phyloP scores from a whole-genome alignment of 2,329 filamentous ascomycete genomes.

The Fusarium luffae region DNA sequence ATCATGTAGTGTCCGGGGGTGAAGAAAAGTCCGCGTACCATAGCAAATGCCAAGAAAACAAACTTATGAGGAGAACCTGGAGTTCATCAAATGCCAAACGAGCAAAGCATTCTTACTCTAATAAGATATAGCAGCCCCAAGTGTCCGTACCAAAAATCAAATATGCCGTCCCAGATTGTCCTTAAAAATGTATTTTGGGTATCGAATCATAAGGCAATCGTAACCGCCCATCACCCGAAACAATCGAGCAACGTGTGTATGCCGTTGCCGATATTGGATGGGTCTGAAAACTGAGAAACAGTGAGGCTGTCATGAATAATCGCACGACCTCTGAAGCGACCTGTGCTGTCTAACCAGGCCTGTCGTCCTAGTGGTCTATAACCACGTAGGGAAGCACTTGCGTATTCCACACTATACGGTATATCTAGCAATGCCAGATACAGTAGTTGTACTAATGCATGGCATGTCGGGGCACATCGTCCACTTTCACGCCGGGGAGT shows the following conservation, averaged over 20 bases:
- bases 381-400: conserved; percentile 18
- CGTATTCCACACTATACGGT: conserved; percentile 6
- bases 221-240: conserved; percentile 19
- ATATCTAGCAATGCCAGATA: conserved; percentile 4
- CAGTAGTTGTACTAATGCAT: conserved; percentile 42
- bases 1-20: background rate
- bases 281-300: conserved; percentile 17
- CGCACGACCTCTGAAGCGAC: conserved; percentile 29
- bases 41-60: conserved; percentile 3
- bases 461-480: conserved; percentile 45
- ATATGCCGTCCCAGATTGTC: conserved; percentile 21
- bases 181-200: conserved; percentile 34
- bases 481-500: conserved; percentile 48
- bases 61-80: background rate
- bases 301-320: conserved; percentile 13
- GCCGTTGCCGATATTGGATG: conserved; percentile 9
- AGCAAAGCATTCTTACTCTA: conserved; percentile 4
- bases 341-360: conserved; percentile 49
- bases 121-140: conserved; percentile 10
- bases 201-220: conserved; percentile 31
- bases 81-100: conserved; percentile 1
- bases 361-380: conserved; percentile 40
- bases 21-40: background rate
- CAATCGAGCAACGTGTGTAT: conserved; percentile 23
- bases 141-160: conserved; percentile 24